Evolutionary conservation across 1,139 yeast species (phyloP), one percentile per base, ranked within the genome.

Genomic region (Yamadazyma blattariae): DNA sequence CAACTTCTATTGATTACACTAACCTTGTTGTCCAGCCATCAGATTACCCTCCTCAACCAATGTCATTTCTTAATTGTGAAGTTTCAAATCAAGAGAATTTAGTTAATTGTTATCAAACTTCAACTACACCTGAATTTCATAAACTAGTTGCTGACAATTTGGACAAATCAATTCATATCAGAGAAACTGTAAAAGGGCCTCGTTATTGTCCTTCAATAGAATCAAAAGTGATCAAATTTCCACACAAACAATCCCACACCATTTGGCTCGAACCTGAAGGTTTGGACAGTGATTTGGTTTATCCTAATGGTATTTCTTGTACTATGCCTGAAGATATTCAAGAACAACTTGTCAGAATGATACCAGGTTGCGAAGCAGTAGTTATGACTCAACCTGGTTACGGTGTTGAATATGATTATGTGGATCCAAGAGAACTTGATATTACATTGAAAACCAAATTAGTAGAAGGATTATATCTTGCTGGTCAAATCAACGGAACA

Each of bases 231-330:
- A 76, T 85, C 30, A 76, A 89, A 47, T 94, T 94, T 52, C 72
- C 87, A 4, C 83, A 85, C 28, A 90, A 86, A 52, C 64, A 71
- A 5, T 67, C 78, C 1, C 98, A 94, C 55, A 74, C 80, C 38
- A 80, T 94, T 6, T 94, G 98, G 98, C 67, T 94, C 7, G 98
- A 94, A 56, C 97, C 97, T 0, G 99, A 94, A 56, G 98, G 98
- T 0, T 64, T 89, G 16, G 83, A 86, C 50, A 77, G 94, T 0
- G 84, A 88, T 51, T 65, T 87, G 19, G 83, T 92, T 4, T 94
- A 94, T 52, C 99, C 99, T 0, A 92, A 92, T 52, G 99, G 99
- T 12, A 88, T 94, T 18, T 86, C 96, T 4, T 86, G 92, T 51
- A 89, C 98, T 0, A 85, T 94, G 95, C 98, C 98, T 0, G 92